Conservation (phyloP, 108 stramenopile genomes). For the Phaeodactylum tricornutum region DNA sequence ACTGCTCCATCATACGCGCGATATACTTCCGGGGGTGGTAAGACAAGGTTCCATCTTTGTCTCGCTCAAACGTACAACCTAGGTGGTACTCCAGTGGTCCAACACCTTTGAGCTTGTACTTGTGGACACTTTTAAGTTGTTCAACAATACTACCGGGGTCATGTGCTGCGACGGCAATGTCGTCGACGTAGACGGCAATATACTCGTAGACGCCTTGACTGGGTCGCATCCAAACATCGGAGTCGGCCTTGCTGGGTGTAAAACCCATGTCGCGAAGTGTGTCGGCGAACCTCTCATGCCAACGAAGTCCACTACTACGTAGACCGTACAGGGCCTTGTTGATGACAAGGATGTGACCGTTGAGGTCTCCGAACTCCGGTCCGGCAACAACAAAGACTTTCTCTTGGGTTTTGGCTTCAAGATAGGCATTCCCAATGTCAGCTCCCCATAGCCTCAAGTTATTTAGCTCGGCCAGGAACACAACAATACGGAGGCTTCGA, state of each 20-base stretch:
- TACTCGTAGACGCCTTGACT: constrained; percentile 3
- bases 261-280: constrained; percentile 22
- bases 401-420: constrained; percentile 9
- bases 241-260: constrained; percentile 16
- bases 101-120: constrained; percentile 3
- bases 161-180: constrained; percentile 5
- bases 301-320: not conserved
- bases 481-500: constrained; percentile 2
- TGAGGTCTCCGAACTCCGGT: constrained; percentile 9
- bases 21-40: not conserved
- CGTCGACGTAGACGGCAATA: constrained; percentile 4
- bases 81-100: constrained; percentile 4
- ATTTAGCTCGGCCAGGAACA: constrained; percentile 12
- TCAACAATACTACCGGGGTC: constrained; percentile 8
- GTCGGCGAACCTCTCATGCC: constrained; percentile 1
- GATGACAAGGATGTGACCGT: constrained; percentile 7
- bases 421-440: constrained; percentile 18
- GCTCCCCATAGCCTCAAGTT: not conserved
- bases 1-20: constrained; percentile 1
- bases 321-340: constrained; percentile 14
- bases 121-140: not conserved
- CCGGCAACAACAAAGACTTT: constrained; percentile 14
- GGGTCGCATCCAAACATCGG: constrained; percentile 21
- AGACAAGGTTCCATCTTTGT: constrained; percentile 4
- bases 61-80: constrained; percentile 1